Percentiles rank a stretch among this genome's conserved stretches.
phyloP scores from a whole-genome alignment of 2,329 filamentous ascomycete genomes.

The Cladosporium sphaerospermum region DNA sequence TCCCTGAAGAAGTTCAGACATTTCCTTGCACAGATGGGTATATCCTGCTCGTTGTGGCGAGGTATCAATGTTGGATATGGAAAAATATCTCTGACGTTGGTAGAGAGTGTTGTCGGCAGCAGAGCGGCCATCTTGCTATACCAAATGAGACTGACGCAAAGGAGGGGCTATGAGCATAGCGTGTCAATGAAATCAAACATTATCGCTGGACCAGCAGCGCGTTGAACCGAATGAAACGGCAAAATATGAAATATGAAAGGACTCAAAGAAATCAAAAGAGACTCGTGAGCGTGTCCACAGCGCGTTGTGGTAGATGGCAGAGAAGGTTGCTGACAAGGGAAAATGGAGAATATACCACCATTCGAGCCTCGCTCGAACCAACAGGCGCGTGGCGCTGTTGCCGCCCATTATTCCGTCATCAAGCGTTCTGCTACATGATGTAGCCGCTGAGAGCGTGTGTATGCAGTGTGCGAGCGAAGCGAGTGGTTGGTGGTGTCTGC shows the following conservation, averaged over 20 bases:
- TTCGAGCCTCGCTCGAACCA: not conserved
- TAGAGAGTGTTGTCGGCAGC: not conserved
- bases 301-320: constrained; percentile 2
- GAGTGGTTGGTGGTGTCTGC: constrained; percentile 8
- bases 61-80: not conserved
- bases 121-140: not conserved
- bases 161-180: constrained; percentile 5
- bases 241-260: not conserved
- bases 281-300: constrained; percentile 7
- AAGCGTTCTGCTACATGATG: constrained; percentile 4
- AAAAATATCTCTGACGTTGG: not conserved
- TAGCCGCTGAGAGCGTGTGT: constrained; percentile 1
- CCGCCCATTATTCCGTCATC: constrained; percentile 30
- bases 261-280: constrained; percentile 5
- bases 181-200: constrained; percentile 5
- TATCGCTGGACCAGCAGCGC: constrained; percentile 11
- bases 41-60: not conserved
- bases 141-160: not conserved
- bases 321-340: not conserved
- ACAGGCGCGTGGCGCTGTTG: constrained; percentile 5
- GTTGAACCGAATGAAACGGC: constrained; percentile 2
- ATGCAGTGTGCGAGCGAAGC: constrained; percentile 4
- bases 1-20: not conserved
- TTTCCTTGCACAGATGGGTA: constrained; percentile 1
- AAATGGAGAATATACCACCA: constrained; percentile 1